Evolutionary conservation across 2,329 filamentous ascomycete genomes (phyloP), one percentile per base, ranked within the genome.

Genomic region (Zelopaecilomyces penicillatus): DNA sequence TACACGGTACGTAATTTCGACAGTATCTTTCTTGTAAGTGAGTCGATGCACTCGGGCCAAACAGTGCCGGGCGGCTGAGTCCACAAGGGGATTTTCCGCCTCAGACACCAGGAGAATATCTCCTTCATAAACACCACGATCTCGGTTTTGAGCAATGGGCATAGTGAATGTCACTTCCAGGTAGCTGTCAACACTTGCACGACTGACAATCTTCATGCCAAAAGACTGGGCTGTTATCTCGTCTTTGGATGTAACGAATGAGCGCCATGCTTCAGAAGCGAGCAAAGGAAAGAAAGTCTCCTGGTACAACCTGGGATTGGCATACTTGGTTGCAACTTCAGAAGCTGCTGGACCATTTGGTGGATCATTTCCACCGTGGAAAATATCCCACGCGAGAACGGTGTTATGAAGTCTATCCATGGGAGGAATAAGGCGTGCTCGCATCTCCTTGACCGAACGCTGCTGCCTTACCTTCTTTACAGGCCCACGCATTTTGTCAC

Each of bases 311-410:
- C 69, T 68, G 1, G 89, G 85, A 53, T 88, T 82, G 29, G 71
- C 64, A 65, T 95, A 98, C 1, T 79, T 80, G 49, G 87, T 83
- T 5, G 84, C 82, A 8, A 98, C 91, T 43, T 80, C 73, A 39
- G 75, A 80, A 58, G 91, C 95, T 37, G 80, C 74, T 39, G 82
- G 81, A 11, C 80, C 80, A 42, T 79, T 83, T 0, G 93, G 90
- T 5, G 93, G 93, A 47, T 90, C 85, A 57, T 90, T 87, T 29
- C 89, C 88, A 38, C 81, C 71, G 57, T 95, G 86, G 63, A 96
- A 98, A 53, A 94, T 95, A 53, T 98, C 87, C 93, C 93, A 98
- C 45, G 85, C 78, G 3, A 98, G 77, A 41, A 98, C 88, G 12
- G 83, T 83, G 55, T 85, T 83, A 61, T 97, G 93, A 30, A 98